These are phyloP conservation scores for Boletus mariae DNA, from an alignment of 1,284 basidiomycete species.

Conservation along the genomic window DNA sequence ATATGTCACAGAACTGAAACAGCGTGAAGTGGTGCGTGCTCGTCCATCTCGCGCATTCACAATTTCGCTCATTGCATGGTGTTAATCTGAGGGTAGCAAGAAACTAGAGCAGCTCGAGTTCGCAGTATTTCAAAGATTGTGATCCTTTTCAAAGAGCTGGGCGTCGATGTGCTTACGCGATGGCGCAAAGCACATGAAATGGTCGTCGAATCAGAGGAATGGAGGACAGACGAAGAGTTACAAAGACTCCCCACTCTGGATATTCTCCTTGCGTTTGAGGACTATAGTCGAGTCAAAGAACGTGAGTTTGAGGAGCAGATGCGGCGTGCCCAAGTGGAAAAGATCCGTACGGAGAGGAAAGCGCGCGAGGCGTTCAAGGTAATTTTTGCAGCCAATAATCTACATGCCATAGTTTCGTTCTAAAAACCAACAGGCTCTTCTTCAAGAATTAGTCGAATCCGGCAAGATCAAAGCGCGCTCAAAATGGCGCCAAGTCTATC, in stretches of 20 bases:
- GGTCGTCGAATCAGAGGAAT: constrained; percentile 74
- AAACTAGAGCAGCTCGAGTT: constrained; percentile 67
- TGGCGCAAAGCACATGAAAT: constrained; percentile 82
- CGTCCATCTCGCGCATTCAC: background rate
- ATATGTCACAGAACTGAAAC: constrained; percentile 79
- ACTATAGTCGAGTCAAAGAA: constrained; percentile 84
- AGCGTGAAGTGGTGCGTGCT: constrained; percentile 74
- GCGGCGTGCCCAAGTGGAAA: constrained; percentile 76
- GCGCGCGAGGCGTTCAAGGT: constrained; percentile 87
- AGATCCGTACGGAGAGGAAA: constrained; percentile 78
- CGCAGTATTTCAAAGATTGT: constrained; percentile 79
- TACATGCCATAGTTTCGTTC: background rate
- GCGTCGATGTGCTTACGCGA: constrained; percentile 84
- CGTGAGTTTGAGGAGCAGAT: constrained; percentile 85
- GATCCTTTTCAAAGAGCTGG: constrained; percentile 73
- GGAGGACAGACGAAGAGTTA: constrained; percentile 70
- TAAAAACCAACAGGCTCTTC: constrained; percentile 50
- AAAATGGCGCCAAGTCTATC: constrained; percentile 90
- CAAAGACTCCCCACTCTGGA: constrained; percentile 83
- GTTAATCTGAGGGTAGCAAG: constrained; percentile 49
- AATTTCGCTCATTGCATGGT: constrained; percentile 7
- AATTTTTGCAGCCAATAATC: background rate
- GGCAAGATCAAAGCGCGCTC: constrained; percentile 77
- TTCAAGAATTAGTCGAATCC: constrained; percentile 63
- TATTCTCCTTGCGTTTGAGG: constrained; percentile 87